Percentiles rank a stretch among this genome's conserved stretches.
Conservation (phyloP, 2,329 filamentous ascomycete species). For the Stagonosporopsis tanaceti region DNA sequence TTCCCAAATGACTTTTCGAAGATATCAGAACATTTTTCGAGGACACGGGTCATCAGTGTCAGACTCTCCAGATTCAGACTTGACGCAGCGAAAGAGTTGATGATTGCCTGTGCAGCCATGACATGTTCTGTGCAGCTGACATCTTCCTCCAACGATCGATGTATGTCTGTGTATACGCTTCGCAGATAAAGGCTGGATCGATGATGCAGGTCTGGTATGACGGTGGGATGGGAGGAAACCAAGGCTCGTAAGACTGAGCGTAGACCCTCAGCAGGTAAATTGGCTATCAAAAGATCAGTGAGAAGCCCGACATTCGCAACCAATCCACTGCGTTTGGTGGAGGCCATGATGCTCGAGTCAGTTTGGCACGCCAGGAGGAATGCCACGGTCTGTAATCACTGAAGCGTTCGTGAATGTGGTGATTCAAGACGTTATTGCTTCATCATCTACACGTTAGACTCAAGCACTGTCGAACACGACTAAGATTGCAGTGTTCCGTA, state of each 20-base stretch:
- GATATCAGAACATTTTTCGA: not conserved
- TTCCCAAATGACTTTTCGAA: not conserved
- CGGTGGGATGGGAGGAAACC: not conserved
- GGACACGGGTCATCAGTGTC: not conserved
- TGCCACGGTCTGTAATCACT: not conserved
- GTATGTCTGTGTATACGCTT: not conserved
- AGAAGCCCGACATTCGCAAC: not conserved
- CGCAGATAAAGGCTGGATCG: not conserved
- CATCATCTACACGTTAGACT: not conserved
- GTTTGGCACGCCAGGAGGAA: not conserved
- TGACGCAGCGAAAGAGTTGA: not conserved
- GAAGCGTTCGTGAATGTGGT: not conserved
- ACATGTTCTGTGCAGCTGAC: not conserved
- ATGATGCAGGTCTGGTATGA: not conserved
- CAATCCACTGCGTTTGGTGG: not conserved
- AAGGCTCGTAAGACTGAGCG: not conserved
- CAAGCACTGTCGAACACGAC: not conserved
- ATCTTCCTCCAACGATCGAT: not conserved
- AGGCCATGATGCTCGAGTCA: not conserved
- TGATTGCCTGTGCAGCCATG: not conserved
- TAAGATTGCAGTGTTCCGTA: not conserved
- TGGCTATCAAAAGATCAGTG: not conserved
- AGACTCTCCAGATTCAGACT: not conserved
- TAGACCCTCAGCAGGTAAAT: not conserved
- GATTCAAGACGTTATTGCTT: not conserved